Evolutionary conservation across 2,329 filamentous ascomycete species (phyloP), one percentile per base, ranked within the genome.

Genomic region (Penicillium polonicum): DNA sequence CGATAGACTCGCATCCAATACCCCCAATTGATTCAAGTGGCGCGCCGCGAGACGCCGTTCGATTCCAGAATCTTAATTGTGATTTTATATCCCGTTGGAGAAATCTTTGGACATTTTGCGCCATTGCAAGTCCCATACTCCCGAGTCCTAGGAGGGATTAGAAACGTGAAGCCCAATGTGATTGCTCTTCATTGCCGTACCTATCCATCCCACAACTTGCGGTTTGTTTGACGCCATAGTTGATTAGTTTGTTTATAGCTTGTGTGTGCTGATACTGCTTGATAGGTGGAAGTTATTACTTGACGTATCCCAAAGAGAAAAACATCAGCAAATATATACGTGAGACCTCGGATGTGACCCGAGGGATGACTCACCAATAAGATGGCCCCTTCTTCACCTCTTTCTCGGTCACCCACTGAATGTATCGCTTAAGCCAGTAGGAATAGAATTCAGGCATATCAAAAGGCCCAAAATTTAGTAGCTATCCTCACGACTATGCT

Each of bases 41-140:
- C 7, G 36, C 39, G 7, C 59, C 59, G 5, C 57, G 57, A 43
- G 52, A 57, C 13, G 31, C 42, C 5, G 59, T 61, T 17, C 59
- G 57, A 36, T 61, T 61, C 49, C 53, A 60, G 21, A 51, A 52
- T 35, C 48, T 54, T n/a, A 61, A 44, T 19, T 21, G 43, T 6
- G 52, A 21, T 21, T 44, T 38, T 19, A 8, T 46, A 9, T 57
- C 41, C 12, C 21, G 21, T 10, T 54, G 49, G n/a, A 61, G 45
- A 12, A 13, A 46, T 17, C 43, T 48, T 21, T 61, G 59, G 2
- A 61, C 23, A 39, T 59, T 59, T 8, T 39, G 35, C 12, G 59
- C 57, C 59, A 61, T 61, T 25, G 59, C 59, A 10, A 60, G 48
- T 21, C 59, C 59, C 59, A 61, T 61, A 44, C 35, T 60, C 9